Conservation (phyloP, 192 early-diverging fungal species). For the Entomortierella beljakovae region DNA sequence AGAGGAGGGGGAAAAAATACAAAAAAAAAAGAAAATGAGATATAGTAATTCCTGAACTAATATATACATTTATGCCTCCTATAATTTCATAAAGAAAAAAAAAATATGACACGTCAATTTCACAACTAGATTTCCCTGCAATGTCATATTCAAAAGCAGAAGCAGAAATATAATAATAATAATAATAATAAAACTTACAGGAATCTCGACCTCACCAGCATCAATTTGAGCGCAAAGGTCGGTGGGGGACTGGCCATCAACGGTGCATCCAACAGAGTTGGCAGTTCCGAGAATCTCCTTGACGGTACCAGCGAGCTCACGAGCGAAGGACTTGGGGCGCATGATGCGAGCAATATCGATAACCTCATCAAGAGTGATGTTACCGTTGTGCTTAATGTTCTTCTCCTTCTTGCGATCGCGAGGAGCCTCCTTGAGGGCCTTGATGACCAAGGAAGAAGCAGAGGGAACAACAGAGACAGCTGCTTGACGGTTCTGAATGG, state of each 20-base stretch:
- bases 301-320: constrained; percentile 94
- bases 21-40: constrained; percentile 1
- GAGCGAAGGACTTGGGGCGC: constrained; percentile 94
- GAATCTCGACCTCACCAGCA: constrained; percentile 83
- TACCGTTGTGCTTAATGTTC: constrained; percentile 99
- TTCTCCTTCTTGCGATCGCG: constrained; percentile 99
- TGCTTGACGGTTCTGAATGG: constrained; percentile 99
- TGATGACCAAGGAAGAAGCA: constrained; percentile 96
- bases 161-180: not conserved
- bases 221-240: constrained; percentile 89
- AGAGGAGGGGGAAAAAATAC: not conserved
- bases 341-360: constrained; percentile 97
- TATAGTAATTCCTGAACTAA: constrained; percentile 10
- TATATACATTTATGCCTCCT: constrained; percentile 50
- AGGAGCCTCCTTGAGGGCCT: constrained; percentile 96
- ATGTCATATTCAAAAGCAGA: not conserved
- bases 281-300: constrained; percentile 96
- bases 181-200: constrained; percentile 30
- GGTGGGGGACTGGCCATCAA: constrained; percentile 94
- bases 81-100: constrained; percentile 7
- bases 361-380: constrained; percentile 93
- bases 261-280: constrained; percentile 97
- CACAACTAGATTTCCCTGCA: not conserved
- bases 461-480: constrained; percentile 95
- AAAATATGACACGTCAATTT: not conserved